Evolutionary conservation across 1,139 yeast genomes (phyloP).

Genomic region (Suhomyces panamericanus): DNA sequence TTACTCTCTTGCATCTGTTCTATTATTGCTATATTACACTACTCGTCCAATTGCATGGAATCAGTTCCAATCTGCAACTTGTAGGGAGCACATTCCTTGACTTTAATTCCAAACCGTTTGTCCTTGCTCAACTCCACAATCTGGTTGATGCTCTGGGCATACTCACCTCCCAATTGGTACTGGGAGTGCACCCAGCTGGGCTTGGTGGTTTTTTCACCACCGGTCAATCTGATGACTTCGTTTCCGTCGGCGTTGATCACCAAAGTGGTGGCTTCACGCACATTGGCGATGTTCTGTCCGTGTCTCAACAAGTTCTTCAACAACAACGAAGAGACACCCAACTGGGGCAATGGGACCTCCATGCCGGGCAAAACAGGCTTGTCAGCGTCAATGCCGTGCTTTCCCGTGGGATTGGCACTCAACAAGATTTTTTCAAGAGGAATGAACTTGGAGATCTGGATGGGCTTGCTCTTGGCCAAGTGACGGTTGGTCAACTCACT

Average conservation of each 20-base stretch:
- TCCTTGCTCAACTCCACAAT: slow-evolving; percentile 62
- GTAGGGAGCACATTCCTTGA: slow-evolving; percentile 63
- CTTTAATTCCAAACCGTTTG: slow-evolving; percentile 62
- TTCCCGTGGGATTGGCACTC: slow-evolving; percentile 63
- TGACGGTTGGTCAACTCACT: slow-evolving; percentile 81
- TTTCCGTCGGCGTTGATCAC: slow-evolving; percentile 28
- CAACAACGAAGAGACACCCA: slow-evolving; percentile 66
- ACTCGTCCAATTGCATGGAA: slow-evolving; percentile 36
- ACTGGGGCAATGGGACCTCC: slow-evolving; percentile 69
- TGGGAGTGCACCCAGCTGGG: slow-evolving; percentile 89
- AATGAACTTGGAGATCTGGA: slow-evolving; percentile 67
- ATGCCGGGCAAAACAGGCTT: slow-evolving; percentile 71
- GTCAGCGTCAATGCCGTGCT: slow-evolving; percentile 61
- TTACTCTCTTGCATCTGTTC: not conserved
- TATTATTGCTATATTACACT: slow-evolving; percentile 8
- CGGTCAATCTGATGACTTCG: slow-evolving; percentile 76
- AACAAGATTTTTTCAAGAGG: slow-evolving; percentile 66
- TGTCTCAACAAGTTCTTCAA: slow-evolving; percentile 60
- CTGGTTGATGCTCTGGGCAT: slow-evolving; percentile 51
- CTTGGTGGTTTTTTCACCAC: slow-evolving; percentile 64
- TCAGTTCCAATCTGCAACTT: slow-evolving; percentile 28
- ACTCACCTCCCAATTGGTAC: slow-evolving; percentile 50
- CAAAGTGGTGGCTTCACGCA: slow-evolving; percentile 79
- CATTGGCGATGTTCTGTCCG: slow-evolving; percentile 54
- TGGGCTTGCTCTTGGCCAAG: slow-evolving; percentile 72